These are phyloP conservation scores for Tetrahymena elliotti DNA, from an alignment of 73 alveolate species.

Conservation along the genomic window DNA sequence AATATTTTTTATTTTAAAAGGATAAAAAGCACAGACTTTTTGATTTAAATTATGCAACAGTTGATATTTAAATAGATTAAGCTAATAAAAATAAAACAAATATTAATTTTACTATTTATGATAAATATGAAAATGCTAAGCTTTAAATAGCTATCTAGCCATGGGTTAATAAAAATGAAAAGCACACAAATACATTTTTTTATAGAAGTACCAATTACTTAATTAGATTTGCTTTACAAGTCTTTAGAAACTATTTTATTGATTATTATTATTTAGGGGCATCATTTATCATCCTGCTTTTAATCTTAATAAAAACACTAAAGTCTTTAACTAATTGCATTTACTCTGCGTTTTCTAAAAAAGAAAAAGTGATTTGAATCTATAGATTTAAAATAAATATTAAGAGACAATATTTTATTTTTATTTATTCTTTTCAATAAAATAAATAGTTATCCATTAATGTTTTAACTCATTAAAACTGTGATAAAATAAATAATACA, in stretches of 20 bases:
- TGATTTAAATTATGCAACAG: not conserved
- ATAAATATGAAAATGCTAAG: not conserved
- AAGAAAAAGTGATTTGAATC: not conserved
- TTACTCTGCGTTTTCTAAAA: too few species aligned
- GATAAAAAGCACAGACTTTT: not conserved
- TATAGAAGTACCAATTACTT: not conserved
- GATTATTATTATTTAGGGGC: not conserved
- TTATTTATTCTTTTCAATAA: too few species aligned
- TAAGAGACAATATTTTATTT: too few species aligned
- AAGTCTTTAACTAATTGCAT: not conserved
- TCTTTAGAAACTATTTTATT: not conserved
- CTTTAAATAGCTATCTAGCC: not conserved
- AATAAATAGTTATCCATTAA: too few species aligned
- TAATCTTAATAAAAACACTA: not conserved
- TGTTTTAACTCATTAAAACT: too few species aligned
- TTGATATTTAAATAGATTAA: not conserved
- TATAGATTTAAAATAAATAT: too few species aligned
- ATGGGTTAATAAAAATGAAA: not conserved
- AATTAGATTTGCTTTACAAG: not conserved
- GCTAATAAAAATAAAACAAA: not conserved
- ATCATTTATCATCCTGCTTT: not conserved
- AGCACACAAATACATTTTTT: not conserved
- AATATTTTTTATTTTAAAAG: not conserved
- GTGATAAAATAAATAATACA: too few species aligned
- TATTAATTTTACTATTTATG: not conserved